A percentile compares a stretch with the other conserved stretches of the same genome.
phyloP scores from a whole-genome alignment of 768 basidiomycete genomes.

The Dendrothele bispora region DNA sequence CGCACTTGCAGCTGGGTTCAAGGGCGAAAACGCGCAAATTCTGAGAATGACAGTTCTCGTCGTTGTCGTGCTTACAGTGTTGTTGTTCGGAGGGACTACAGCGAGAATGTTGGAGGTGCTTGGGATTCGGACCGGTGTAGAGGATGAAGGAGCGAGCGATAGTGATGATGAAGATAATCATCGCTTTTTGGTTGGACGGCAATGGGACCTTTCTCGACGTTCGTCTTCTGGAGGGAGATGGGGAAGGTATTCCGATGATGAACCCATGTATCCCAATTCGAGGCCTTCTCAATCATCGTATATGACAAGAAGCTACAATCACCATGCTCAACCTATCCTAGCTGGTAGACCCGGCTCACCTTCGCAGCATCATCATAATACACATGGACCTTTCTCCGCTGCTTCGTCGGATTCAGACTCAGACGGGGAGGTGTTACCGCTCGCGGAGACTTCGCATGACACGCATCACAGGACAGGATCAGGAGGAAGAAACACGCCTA shows the following conservation, averaged over 20 bases:
- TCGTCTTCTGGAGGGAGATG: conserved; percentile 37
- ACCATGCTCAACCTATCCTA: too few relatives aligned
- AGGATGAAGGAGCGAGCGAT: conserved; percentile 77
- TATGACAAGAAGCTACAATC: conserved; percentile 54
- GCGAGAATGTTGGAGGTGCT: conserved; percentile 94
- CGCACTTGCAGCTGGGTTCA: conserved; percentile 94
- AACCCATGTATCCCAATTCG: conserved; percentile 32
- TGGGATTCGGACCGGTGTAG: conserved; percentile 94
- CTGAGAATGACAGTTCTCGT: conserved; percentile 92
- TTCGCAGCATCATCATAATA: conserved; percentile 11
- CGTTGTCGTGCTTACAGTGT: conserved; percentile 91
- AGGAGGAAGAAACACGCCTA: conserved; percentile 10
- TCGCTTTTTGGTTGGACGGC: conserved; percentile 17
- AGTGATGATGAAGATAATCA: conserved; percentile 52
- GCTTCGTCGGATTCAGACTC: conserved; percentile 81
- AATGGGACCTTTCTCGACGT: conserved; percentile 31
- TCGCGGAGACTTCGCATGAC: conserved; percentile 53
- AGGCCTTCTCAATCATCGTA: conserved; percentile 37
- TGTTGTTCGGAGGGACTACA: conserved; percentile 97
- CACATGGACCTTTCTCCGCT: conserved; percentile 55
- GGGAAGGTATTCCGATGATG: conserved; percentile 45
- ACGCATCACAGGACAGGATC: conserved; percentile 13
- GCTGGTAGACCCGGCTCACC: conserved; percentile 16
- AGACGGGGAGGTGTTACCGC: conserved; percentile 77
- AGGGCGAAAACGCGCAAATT: conserved; percentile 88